Base-by-base conservation (phyloP, 345 rosid genomes). In the Euphorbia pulcherrima region DNA sequence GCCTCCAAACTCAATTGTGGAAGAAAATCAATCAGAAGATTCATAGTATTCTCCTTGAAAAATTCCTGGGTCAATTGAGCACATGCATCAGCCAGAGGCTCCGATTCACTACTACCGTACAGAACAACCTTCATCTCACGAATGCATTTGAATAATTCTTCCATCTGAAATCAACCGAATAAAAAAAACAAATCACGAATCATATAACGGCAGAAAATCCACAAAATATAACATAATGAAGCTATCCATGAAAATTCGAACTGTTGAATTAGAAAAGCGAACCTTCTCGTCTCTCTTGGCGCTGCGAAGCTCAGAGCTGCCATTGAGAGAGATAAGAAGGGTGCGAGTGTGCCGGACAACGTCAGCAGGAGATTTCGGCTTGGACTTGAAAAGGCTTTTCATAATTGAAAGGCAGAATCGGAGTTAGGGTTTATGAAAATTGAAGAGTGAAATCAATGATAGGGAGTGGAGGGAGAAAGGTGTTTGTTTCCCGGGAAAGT, bases 21-120 rank as follows among this genome's bases (percentile, higher is more conserved):
- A 68, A 95, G 94, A 79, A 83, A 88, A 0, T 69, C 69, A 13
- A 95, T 87, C 68, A 95, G 68, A 48, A 88, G 86, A 37, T 92
- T 80, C 52, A 95, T 68, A 0, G 99, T 86, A 76, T 95, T 84
- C 72, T 92, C 96, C 78, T 56, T 87, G 77, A 95, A 92, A 73
- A 95, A 95, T 62, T 95, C 99, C 74, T 88, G 93, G 76, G 99
- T 95, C 74, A 95, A 74, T 29, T 87, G 96, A 0, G 90, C 84
- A 77, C 99, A 95, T 21, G 96, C 96, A 76, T 95, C 97, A 1
- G 97, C 61, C 0, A 92, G 85, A 30, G 99, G 97, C 83, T 95
- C 99, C 9, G 96, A 83, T 70, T 95, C 99, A 65, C 97, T 90
- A 69, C 92, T 82, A 30, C 99, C 99, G 68, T 95, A 95, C 39